Percentiles rank a stretch among this genome's conserved stretches.
These are phyloP conservation scores for Eragrostis nindensis DNA, from an alignment of 176 grass and related monocot species.

Conservation along the genomic window DNA sequence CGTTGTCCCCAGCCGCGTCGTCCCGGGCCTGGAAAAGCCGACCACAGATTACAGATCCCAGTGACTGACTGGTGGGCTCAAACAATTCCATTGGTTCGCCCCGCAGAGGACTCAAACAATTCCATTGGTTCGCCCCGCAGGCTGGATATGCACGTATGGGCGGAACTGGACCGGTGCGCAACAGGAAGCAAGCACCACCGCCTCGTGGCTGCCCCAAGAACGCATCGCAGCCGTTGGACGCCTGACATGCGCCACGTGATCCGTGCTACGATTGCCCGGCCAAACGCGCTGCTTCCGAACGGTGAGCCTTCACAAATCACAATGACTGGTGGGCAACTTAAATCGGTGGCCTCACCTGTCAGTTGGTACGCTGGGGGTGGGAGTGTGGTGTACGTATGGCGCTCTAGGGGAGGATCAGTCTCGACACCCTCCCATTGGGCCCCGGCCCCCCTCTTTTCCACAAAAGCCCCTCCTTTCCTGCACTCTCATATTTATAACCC, in stretches of 20 bases:
- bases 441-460: conserved; percentile 29
- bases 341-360: rapidly evolving
- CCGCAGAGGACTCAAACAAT: no score
- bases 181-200: neutral
- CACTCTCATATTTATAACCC: conserved; percentile 49
- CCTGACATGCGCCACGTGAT: conserved; percentile 63
- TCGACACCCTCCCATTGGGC: conserved; percentile 36
- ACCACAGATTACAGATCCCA: neutral
- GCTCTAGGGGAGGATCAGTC: no score
- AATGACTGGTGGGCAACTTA: rapidly evolving
- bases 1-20: conserved; percentile 22
- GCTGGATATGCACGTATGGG: neutral
- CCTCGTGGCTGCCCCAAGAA: conserved; percentile 18
- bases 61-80: neutral
- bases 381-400: no score
- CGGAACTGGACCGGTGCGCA: neutral
- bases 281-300: neutral
- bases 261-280: conserved; percentile 16
- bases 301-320: neutral
- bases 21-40: neutral
- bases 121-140: no score
- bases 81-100: neutral
- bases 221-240: conserved; percentile 48
- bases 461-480: conserved; percentile 45
- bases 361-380: no score